Conservation (phyloP, 805 yeast genomes). For the Pichia exigua region DNA sequence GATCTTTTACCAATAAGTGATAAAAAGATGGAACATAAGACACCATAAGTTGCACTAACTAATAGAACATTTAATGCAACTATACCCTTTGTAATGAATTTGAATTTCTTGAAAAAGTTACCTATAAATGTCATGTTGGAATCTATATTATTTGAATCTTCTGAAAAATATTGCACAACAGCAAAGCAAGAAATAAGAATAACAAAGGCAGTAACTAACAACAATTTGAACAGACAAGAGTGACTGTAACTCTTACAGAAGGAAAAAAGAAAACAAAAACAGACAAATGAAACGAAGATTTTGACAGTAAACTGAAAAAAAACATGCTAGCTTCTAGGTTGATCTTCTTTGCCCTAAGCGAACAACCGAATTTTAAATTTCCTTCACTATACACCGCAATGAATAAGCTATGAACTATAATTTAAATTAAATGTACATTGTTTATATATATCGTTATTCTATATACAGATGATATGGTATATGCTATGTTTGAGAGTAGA, state of each 20-base stretch:
- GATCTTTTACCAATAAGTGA: constrained; percentile 66
- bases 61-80: constrained; percentile 46
- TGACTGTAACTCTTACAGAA: not conserved
- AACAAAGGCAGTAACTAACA: not conserved
- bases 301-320: too few species aligned
- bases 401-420: not conserved
- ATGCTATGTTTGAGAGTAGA: not conserved
- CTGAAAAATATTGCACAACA: not conserved
- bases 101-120: constrained; percentile 27
- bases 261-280: not conserved
- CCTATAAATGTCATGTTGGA: constrained; percentile 1
- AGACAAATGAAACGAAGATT: not conserved
- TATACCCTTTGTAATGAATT: constrained; percentile 49
- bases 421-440: not conserved
- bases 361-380: not conserved
- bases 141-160: not conserved
- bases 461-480: not conserved
- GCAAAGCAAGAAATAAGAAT: constrained; percentile 4
- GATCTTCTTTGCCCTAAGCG: not conserved
- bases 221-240: not conserved
- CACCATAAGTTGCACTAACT: constrained; percentile 68
- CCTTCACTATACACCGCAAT: not conserved
- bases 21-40: constrained; percentile 61
- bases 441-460: not conserved
- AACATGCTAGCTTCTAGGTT: not conserved